Evolutionary conservation across 1,284 basidiomycete species (phyloP).

Genomic region (Sparassis latifolia): DNA sequence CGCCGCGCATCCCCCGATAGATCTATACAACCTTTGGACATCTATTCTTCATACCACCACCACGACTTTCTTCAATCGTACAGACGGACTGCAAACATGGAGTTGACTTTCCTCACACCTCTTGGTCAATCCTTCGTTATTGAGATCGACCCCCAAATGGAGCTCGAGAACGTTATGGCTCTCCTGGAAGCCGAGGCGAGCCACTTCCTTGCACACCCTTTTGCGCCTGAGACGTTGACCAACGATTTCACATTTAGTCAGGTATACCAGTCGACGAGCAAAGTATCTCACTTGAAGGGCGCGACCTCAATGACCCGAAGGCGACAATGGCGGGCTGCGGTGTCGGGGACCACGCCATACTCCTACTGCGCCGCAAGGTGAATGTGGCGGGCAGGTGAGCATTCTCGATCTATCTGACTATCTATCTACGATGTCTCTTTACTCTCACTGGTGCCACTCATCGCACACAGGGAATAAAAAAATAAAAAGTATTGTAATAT

Average conservation of each 20-base stretch:
- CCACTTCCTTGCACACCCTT: constrained; percentile 8
- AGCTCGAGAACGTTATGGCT: constrained; percentile 84
- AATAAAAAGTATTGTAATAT: no score
- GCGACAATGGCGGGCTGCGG: constrained; percentile 62
- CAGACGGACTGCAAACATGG: constrained; percentile 42
- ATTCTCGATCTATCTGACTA: neutral
- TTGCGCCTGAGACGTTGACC: no score
- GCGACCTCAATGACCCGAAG: constrained; percentile 57
- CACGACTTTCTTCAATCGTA: no score
- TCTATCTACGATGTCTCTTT: neutral
- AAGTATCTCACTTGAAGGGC: constrained; percentile 57
- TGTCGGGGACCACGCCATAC: constrained; percentile 55
- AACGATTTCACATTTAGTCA: constrained; percentile 34
- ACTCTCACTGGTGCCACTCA: no score
- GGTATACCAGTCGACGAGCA: constrained; percentile 67
- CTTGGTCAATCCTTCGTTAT: constrained; percentile 69
- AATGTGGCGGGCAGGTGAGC: constrained; percentile 56
- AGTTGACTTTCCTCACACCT: constrained; percentile 77
- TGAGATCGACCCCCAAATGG: constrained; percentile 85
- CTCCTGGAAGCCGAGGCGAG: constrained; percentile 86
- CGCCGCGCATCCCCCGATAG: no score
- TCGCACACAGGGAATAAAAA: no score
- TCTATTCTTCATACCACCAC: no score
- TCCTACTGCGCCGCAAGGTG: constrained; percentile 60
- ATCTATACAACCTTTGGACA: no score